phyloP scores from a whole-genome alignment of 2,329 filamentous ascomycete genomes.

The Penicillium sp. region DNA sequence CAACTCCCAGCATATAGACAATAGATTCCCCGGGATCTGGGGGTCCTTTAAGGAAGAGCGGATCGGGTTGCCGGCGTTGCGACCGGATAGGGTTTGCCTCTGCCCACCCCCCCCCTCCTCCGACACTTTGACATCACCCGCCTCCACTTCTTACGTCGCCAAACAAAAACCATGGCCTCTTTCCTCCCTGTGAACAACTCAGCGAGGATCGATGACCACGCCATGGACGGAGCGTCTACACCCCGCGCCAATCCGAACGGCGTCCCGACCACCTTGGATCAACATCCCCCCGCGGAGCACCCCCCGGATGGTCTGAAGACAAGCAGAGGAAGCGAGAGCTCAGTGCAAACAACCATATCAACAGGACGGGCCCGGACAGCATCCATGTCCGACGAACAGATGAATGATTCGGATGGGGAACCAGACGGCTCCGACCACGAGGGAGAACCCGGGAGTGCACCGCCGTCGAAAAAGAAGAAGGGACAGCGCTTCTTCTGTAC shows the following conservation, averaged over 20 bases:
- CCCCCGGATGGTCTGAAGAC: constrained; percentile 20
- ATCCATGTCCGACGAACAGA: constrained; percentile 60
- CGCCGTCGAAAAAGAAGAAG: constrained; percentile 90
- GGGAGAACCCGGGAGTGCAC: constrained; percentile 63
- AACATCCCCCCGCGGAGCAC: constrained; percentile 14
- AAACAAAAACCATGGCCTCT: constrained; percentile 47
- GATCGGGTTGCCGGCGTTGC: constrained; percentile 22
- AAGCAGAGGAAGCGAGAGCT: constrained; percentile 36
- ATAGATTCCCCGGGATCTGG: constrained; percentile 15
- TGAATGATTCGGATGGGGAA: constrained; percentile 75
- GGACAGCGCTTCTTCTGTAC: constrained; percentile 95
- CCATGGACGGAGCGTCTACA: constrained; percentile 55
- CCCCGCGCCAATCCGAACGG: constrained; percentile 48
- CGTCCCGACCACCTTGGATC: constrained; percentile 38
- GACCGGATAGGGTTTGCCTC: constrained; percentile 22
- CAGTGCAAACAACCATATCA: constrained; percentile 10
- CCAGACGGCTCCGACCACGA: constrained; percentile 64
- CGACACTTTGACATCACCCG: constrained; percentile 29
- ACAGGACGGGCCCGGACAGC: constrained; percentile 39
- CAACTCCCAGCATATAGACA: constrained; percentile 5
- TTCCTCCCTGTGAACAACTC: constrained; percentile 64
- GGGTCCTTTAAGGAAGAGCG: constrained; percentile 14
- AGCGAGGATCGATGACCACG: constrained; percentile 45
- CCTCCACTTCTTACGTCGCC: constrained; percentile 24
- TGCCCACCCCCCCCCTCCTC: constrained; percentile 18